These are phyloP conservation scores for Bidens hawaiensis DNA, from an alignment of 140 eudicot genomes.

Conservation along the genomic window DNA sequence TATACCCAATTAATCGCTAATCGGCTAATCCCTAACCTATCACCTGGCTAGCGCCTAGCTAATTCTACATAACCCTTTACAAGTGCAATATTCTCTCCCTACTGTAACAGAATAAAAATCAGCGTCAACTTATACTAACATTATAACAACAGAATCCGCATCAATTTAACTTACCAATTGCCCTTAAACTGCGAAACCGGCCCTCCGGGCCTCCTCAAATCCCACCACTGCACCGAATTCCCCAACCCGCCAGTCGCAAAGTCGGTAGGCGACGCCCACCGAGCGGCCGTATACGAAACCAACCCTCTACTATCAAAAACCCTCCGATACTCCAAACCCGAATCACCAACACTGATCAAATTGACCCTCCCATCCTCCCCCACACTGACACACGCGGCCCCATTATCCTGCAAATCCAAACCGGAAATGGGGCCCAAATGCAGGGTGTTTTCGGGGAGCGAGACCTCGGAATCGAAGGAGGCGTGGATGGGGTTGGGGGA, in stretches of 20 bases:
- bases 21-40: no score
- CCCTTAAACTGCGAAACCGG: slow-evolving; percentile 76
- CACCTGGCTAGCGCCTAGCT: no score
- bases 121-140: no score
- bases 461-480: slow-evolving; percentile 38
- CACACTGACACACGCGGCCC: slow-evolving; percentile 63
- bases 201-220: slow-evolving; percentile 63
- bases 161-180: slow-evolving; percentile 41
- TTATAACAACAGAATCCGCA: no score
- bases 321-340: slow-evolving; percentile 33
- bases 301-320: slow-evolving; percentile 71
- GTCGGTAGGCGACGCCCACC: slow-evolving; percentile 78
- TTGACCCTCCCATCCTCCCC: slow-evolving; percentile 95
- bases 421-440: slow-evolving; percentile 51
- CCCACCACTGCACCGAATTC: slow-evolving; percentile 91
- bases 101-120: neutral
- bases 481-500: slow-evolving; percentile 41
- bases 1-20: no score
- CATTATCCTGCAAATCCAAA: slow-evolving; percentile 61
- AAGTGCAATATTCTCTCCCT: neutral
- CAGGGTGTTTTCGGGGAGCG: slow-evolving; percentile 44
- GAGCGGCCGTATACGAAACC: slow-evolving; percentile 57
- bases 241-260: slow-evolving; percentile 88
- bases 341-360: slow-evolving; percentile 45
- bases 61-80: neutral